Percentiles rank a stretch among this genome's conserved stretches.
phyloP scores from a whole-genome alignment of 768 basidiomycete genomes.

The Phylloporus arenicola region DNA sequence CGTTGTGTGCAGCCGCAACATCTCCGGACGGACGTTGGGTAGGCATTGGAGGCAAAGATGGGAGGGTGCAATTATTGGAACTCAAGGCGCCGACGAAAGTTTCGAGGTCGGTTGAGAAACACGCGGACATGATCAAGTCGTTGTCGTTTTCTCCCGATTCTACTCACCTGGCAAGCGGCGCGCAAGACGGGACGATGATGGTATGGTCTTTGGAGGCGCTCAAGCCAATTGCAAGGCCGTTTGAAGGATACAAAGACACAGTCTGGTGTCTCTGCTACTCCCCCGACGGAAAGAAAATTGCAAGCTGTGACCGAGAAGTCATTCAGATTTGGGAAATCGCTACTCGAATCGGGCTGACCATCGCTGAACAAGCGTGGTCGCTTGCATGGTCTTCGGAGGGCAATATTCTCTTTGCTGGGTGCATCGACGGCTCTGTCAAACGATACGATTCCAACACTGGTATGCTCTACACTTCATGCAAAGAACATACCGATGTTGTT shows the following conservation, averaged over 20 bases:
- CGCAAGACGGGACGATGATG: conserved; percentile 11
- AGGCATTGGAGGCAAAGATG: conserved; percentile 15
- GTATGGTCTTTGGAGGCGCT: conserved; percentile 15
- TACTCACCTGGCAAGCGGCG: conserved; percentile 13
- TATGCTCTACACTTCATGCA: not conserved
- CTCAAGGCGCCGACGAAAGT: not conserved
- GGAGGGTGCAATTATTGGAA: conserved; percentile 9
- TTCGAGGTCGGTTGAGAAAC: conserved; percentile 1
- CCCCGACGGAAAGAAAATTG: conserved; percentile 14
- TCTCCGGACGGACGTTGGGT: conserved; percentile 12
- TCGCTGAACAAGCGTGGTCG: conserved; percentile 17
- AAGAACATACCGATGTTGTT: conserved; percentile 17
- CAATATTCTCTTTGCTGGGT: conserved; percentile 14
- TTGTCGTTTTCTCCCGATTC: conserved; percentile 18
- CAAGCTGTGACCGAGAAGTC: conserved; percentile 16
- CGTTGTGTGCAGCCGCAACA: not conserved
- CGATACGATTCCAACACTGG: conserved; percentile 9
- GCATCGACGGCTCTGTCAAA: conserved; percentile 13
- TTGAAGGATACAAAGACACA: conserved; percentile 5
- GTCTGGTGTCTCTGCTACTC: conserved; percentile 20
- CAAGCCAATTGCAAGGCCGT: conserved; percentile 3
- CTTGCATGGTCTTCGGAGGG: conserved; percentile 17
- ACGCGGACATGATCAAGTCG: conserved; percentile 7
- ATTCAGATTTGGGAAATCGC: conserved; percentile 15
- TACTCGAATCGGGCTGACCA: not conserved